Percentiles rank a stretch among this genome's conserved stretches.
These are phyloP conservation scores for Aotearoamyces nothofagi DNA, from an alignment of 2,329 filamentous ascomycete genomes.

Conservation along the genomic window DNA sequence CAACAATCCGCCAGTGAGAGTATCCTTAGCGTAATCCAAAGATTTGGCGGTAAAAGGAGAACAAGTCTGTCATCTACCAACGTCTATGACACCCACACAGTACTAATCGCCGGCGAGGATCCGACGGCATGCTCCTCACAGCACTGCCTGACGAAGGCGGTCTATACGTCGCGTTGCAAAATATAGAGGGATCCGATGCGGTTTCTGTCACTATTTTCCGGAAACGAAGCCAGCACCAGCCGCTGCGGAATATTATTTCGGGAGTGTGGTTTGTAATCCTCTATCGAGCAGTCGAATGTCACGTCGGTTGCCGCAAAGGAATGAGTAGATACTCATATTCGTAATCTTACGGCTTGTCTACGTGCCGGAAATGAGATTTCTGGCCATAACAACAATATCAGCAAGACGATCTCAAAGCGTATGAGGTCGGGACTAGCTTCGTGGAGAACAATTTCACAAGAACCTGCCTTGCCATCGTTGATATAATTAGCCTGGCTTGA, in stretches of 20 bases:
- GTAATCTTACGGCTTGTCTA: conserved; percentile 1
- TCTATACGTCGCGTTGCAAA: conserved; percentile 1
- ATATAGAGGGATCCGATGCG: neutral
- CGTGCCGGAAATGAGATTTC: conserved; percentile 1
- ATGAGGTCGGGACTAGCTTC: conserved; percentile 1
- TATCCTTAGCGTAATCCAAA: no score
- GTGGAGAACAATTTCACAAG: conserved; percentile 1
- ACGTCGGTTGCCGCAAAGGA: neutral
- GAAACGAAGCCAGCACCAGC: neutral
- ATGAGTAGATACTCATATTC: no score
- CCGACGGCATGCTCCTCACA: neutral
- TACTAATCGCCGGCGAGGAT: no score
- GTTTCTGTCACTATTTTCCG: conserved; percentile 1
- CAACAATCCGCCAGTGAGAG: no score
- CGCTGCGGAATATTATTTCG: conserved; percentile 1
- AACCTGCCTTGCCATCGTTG: neutral
- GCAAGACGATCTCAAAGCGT: conserved; percentile 1
- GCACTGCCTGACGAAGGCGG: neutral
- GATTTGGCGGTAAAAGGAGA: no score
- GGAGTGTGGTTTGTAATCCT: neutral
- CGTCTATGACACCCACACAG: no score
- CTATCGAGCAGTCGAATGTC: conserved; percentile 1
- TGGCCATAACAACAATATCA: conserved; percentile 1
- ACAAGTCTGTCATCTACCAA: no score
- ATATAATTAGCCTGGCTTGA: no score